Percentiles rank a stretch among this genome's conserved stretches.
phyloP scores from a whole-genome alignment of 1,139 yeast species.

The Yamadazyma dushanensis region DNA sequence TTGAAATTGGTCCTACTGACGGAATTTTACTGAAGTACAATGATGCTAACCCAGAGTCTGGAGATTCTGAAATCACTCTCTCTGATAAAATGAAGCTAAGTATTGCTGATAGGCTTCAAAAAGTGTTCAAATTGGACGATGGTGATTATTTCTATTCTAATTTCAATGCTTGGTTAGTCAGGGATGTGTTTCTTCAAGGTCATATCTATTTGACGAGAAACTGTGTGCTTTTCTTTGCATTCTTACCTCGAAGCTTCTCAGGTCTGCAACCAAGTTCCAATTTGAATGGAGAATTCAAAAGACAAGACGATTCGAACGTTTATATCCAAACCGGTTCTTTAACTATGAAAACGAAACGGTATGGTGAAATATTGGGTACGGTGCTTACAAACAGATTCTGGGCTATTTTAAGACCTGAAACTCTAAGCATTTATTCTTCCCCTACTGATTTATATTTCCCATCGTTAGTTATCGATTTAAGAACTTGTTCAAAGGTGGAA shows the following conservation, averaged over 20 bases:
- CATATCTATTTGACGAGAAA: slow-evolving; percentile 70
- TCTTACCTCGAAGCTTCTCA: slow-evolving; percentile 55
- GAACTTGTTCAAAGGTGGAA: slow-evolving; percentile 63
- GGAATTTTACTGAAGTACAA: slow-evolving; percentile 22
- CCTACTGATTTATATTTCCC: slow-evolving; percentile 87
- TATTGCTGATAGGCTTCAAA: slow-evolving; percentile 39
- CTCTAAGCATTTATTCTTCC: slow-evolving; percentile 66
- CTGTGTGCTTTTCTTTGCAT: slow-evolving; percentile 74
- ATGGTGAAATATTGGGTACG: slow-evolving; percentile 40
- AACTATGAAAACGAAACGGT: slow-evolving; percentile 49
- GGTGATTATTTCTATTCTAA: slow-evolving; percentile 56
- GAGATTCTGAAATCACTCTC: slow-evolving; percentile 6
- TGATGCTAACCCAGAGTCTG: slow-evolving; percentile 10
- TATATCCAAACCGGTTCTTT: slow-evolving; percentile 47
- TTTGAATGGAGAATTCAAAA: slow-evolving; percentile 8
- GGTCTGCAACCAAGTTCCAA: slow-evolving; percentile 6
- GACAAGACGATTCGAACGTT: slow-evolving; percentile 31
- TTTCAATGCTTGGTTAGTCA: slow-evolving; percentile 75
- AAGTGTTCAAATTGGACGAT: slow-evolving; percentile 41
- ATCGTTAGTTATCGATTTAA: slow-evolving; percentile 66
- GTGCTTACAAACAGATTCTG: slow-evolving; percentile 53
- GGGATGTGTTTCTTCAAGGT: slow-evolving; percentile 85
- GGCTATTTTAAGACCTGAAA: slow-evolving; percentile 73
- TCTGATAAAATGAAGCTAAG: slow-evolving; percentile 22
- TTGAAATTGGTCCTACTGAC: slow-evolving; percentile 24